Conservation (phyloP, 495 filamentous ascomycete genomes). For the Saxophila tyrrhenica region DNA sequence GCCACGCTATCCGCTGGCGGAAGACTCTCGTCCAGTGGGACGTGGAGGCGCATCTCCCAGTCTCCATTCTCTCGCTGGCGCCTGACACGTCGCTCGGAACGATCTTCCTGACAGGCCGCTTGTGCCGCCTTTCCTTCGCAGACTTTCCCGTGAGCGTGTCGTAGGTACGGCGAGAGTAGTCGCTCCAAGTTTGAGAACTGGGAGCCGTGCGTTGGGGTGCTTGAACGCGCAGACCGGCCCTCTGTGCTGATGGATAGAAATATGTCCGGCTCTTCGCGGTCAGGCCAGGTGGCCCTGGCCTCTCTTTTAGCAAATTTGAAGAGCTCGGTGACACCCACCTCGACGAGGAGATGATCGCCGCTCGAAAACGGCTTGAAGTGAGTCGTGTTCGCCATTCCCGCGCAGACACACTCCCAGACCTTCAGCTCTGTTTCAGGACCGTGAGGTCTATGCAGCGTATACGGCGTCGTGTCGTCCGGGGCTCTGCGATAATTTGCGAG, state of each 20-base stretch:
- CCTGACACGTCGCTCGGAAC: no score
- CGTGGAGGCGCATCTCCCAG: no score
- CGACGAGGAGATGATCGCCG: conserved; percentile 35
- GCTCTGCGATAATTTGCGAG: conserved; percentile 43
- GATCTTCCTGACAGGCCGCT: no score
- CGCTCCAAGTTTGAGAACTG: no score
- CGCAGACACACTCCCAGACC: conserved; percentile 35
- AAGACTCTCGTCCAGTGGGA: no score
- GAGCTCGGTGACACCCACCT: conserved; percentile 38
- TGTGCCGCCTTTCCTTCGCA: no score
- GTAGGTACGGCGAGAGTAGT: no score
- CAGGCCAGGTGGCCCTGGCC: conserved; percentile 37
- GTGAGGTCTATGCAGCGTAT: conserved; percentile 37
- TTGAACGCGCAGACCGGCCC: no score
- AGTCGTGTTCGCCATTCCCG: conserved; percentile 37
- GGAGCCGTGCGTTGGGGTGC: no score
- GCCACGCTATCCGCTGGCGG: no score
- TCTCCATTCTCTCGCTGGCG: no score
- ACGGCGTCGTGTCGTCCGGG: conserved; percentile 14
- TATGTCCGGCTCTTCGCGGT: conserved; percentile 35
- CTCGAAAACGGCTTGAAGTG: conserved; percentile 37
- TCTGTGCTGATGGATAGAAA: conserved; percentile 39
- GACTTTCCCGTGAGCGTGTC: no score
- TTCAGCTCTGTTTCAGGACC: conserved; percentile 31
- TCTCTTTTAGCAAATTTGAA: conserved; percentile 36